Evolutionary conservation across 1,139 yeast species (phyloP).

Genomic region (Hanseniaspora sp.): DNA sequence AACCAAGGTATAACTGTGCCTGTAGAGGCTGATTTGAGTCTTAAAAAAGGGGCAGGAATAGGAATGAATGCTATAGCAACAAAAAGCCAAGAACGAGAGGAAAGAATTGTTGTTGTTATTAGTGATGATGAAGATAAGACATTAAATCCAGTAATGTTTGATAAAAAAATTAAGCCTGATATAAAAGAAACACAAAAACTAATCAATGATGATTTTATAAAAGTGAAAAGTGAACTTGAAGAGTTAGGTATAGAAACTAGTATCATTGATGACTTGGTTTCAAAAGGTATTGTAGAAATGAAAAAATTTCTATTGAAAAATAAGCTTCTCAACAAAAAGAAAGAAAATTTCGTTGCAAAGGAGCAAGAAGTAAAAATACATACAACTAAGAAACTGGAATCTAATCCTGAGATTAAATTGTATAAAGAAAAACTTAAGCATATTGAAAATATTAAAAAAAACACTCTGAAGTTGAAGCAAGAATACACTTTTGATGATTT

Average conservation of each 20-base stretch:
- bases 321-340: neutral
- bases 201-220: neutral
- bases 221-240: neutral
- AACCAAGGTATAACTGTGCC: conserved; percentile 8
- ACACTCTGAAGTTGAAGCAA: neutral
- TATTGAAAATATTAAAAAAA: neutral
- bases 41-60: neutral
- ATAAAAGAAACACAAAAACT: neutral
- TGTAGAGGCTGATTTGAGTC: neutral
- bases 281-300: neutral
- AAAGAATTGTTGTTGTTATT: neutral
- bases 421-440: neutral
- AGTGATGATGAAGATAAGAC: neutral
- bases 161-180: neutral
- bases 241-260: neutral
- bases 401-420: neutral
- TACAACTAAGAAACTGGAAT: neutral
- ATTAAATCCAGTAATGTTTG: neutral
- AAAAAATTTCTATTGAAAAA: neutral
- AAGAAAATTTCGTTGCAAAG: neutral
- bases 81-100: neutral
- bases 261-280: neutral
- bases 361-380: neutral
- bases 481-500: neutral
- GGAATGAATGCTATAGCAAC: neutral